These are phyloP conservation scores for Neospora caninum DNA, from an alignment of 169 alveolate genomes.

Conservation along the genomic window DNA sequence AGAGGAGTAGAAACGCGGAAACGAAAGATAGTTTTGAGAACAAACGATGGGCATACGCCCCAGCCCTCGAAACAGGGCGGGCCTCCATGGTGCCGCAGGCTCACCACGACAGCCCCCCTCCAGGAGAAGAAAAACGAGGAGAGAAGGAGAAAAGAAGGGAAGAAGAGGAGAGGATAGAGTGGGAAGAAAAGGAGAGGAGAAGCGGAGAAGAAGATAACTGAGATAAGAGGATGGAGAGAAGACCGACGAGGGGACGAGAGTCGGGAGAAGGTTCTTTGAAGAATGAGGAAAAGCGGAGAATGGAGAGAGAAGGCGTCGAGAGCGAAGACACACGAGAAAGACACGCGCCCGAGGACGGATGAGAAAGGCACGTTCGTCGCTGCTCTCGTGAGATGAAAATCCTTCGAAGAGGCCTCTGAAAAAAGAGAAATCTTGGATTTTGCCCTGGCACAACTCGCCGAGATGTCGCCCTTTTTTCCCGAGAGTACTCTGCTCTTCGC, in stretches of 20 bases:
- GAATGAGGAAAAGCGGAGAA: background rate
- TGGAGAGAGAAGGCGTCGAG: background rate
- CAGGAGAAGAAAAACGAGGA: background rate
- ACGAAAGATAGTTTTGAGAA: background rate
- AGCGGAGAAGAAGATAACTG: background rate
- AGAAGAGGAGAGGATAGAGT: background rate
- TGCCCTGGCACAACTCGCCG: no score
- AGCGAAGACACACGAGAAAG: background rate
- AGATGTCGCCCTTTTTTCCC: no score
- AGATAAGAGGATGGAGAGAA: background rate
- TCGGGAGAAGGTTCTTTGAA: background rate
- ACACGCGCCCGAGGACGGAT: no score
- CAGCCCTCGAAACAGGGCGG: background rate
- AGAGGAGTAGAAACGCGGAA: background rate
- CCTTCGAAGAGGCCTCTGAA: no score
- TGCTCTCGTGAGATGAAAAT: no score
- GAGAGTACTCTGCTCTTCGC: no score
- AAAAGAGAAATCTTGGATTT: no score
- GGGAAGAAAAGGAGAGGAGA: background rate
- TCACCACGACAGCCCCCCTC: background rate
- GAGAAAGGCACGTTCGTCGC: no score
- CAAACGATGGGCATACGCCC: background rate
- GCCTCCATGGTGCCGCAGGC: background rate
- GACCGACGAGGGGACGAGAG: background rate
- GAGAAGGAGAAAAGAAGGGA: background rate